These are phyloP conservation scores for Coemansia sp. DNA, from an alignment of 192 early-diverging fungal species.

Conservation along the genomic window DNA sequence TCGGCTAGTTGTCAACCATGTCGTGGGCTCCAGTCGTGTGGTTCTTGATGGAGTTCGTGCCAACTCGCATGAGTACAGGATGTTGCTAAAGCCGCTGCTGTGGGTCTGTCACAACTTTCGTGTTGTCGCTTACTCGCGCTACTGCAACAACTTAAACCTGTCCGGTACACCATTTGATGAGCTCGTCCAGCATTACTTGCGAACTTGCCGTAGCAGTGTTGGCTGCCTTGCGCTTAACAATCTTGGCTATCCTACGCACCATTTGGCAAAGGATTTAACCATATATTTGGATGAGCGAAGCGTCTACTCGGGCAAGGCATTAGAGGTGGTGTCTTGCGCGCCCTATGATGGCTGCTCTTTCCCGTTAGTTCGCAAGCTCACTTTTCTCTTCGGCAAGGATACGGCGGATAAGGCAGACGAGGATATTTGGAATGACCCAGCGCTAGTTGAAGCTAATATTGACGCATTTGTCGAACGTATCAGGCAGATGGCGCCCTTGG, in stretches of 20 bases:
- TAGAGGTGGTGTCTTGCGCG: neutral
- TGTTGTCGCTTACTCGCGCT: no score
- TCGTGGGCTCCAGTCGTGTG: no score
- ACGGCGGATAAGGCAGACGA: neutral
- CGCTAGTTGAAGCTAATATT: neutral
- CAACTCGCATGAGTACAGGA: no score
- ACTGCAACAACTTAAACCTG: no score
- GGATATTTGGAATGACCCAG: neutral
- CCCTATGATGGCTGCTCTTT: neutral
- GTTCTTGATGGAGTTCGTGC: no score
- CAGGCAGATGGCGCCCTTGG: neutral
- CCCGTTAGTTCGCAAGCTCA: neutral
- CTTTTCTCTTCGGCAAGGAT: neutral
- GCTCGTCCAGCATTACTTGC: no score
- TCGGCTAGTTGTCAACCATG: no score
- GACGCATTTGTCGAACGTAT: neutral
- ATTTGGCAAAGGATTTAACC: neutral
- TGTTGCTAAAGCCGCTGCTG: no score
- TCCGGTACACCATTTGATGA: no score
- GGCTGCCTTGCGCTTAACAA: neutral
- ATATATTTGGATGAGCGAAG: neutral
- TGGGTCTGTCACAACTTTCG: no score
- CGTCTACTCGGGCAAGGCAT: neutral
- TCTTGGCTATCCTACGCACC: neutral
- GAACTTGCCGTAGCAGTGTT: neutral